Conservation (phyloP, 495 filamentous ascomycete species). For the Aspergillus cristatus region DNA sequence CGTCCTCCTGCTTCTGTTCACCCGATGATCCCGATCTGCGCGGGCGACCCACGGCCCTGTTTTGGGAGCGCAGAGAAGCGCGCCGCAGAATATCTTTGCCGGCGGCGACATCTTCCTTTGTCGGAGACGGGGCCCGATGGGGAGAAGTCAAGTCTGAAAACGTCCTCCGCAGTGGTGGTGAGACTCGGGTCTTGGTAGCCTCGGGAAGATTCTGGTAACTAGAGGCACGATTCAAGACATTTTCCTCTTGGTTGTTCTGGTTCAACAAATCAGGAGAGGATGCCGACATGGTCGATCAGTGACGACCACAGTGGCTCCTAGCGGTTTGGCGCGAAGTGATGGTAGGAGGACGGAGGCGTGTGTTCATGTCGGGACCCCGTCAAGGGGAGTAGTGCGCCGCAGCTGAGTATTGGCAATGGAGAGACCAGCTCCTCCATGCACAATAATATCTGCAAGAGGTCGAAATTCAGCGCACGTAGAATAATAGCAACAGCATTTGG, state of each 20-base stretch:
- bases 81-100: slow-evolving; percentile 39
- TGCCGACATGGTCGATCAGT: slow-evolving; percentile 27
- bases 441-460: slow-evolving; percentile 7
- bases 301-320: slow-evolving; percentile 1
- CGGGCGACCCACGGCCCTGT: slow-evolving; percentile 29
- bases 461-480: slow-evolving; percentile 17
- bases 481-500: not conserved
- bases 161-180: slow-evolving; percentile 30
- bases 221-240: slow-evolving; percentile 24
- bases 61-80: slow-evolving; percentile 33
- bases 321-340: too few relatives aligned
- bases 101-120: slow-evolving; percentile 36
- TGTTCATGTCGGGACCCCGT: slow-evolving; percentile 21
- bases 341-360: not conserved
- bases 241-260: slow-evolving; percentile 19
- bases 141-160: slow-evolving; percentile 36
- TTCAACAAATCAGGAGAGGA: slow-evolving; percentile 16
- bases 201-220: slow-evolving; percentile 36
- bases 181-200: slow-evolving; percentile 10
- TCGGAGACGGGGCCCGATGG: slow-evolving; percentile 23
- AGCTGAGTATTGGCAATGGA: slow-evolving; percentile 18
- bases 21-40: slow-evolving; percentile 31
- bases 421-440: slow-evolving; percentile 39
- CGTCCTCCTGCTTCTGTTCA: slow-evolving; percentile 27
- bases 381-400: not conserved